These are phyloP conservation scores for Rhytidiadelphus loreus DNA, from an alignment of 225 moss, liverwort and hornwort genomes.

Conservation along the genomic window DNA sequence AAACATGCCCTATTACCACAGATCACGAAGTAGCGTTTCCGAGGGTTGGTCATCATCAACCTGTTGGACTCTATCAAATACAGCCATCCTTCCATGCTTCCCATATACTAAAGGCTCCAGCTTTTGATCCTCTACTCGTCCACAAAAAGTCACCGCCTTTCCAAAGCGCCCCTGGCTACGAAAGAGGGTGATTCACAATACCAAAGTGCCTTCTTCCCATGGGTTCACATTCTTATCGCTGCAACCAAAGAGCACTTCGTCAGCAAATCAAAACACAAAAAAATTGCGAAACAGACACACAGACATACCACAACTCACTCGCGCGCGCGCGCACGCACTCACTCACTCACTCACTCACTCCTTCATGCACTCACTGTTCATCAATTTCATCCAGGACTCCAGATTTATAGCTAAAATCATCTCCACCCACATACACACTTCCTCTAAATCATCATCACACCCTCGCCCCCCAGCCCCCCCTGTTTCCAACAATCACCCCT, in stretches of 20 bases:
- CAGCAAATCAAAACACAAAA: neutral
- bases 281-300: neutral
- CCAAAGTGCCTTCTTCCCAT: neutral
- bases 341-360: neutral
- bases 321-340: neutral
- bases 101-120: neutral
- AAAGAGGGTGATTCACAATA: neutral
- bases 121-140: neutral
- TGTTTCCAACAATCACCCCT: neutral
- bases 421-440: neutral
- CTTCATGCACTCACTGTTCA: neutral
- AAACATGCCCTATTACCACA: slow-evolving; percentile 40
- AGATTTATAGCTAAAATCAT: neutral
- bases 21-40: slow-evolving; percentile 54
- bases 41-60: slow-evolving; percentile 49
- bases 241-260: neutral
- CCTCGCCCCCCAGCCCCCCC: neutral
- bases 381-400: neutral
- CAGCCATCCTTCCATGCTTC: slow-evolving; percentile 60
- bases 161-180: neutral
- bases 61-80: slow-evolving; percentile 51
- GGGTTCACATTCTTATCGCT: neutral
- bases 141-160: neutral
- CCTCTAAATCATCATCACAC: neutral
- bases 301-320: neutral